Evolutionary conservation across 2,329 filamentous ascomycete species (phyloP), one percentile per base, ranked within the genome.

Genomic region (Cyphellophora attinorum): DNA sequence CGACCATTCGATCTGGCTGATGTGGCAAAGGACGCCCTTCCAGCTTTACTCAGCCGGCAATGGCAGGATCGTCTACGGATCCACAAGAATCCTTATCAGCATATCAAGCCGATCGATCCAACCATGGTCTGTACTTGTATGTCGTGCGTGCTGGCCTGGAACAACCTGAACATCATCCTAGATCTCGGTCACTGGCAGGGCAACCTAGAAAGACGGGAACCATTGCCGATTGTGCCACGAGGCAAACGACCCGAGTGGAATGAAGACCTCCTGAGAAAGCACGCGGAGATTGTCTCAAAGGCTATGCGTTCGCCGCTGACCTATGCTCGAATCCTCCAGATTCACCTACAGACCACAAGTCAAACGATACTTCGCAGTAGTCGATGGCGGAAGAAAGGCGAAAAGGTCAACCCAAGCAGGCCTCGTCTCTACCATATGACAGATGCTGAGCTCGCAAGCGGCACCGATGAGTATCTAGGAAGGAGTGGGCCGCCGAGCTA

Each of bases 61-160:
- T 30, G 28, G 29, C 29, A 31, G 19, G 15, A 16, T n/a, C 18
- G 10, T 14, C 10, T 31, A 12, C 32, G 40, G 15, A 44, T 49
- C 23, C 46, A 49, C 38, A 39, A 41, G 14, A 47, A 44, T 16
- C 36, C 39, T 4, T 49, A 49, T 28, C 44, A 49, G 21, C 46
- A 49, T 25, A 44, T 49, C 33, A 32, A 41, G 28, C 43, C 41
- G 19, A 12, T 18, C 14, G 42, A 49, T 17, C 42, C 46, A 3
- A 31, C 23, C 8, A 6, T 8, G 21, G 34, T 47, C 1, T 49
- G 46, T 28, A 47, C 42, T 5, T 49, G 46, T 29, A 46, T 47
- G 42, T 46, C 38, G 23, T 49, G 46, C 31, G 44, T 47, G 3
- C 38, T 49, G 13, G 40, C 44, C 5, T 49, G 46, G 46, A 49